phyloP scores from a whole-genome alignment of 2,329 filamentous ascomycete species.

The Chaetomiaceae sp. region DNA sequence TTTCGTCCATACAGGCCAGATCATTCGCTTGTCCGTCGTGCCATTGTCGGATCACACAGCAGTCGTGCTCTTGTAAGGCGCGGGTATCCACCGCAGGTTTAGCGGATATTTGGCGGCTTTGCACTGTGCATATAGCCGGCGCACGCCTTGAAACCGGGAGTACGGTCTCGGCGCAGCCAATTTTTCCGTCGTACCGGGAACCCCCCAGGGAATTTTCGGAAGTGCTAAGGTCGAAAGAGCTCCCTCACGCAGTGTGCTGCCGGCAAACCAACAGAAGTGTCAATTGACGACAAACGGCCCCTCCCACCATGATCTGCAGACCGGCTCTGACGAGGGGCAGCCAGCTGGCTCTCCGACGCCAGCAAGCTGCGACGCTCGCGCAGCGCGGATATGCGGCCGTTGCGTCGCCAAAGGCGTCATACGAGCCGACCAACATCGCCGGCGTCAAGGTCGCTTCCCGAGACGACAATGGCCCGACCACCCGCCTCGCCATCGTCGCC shows the following conservation, averaged over 20 bases:
- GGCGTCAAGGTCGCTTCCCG: conserved; percentile 91
- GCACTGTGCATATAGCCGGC: background rate
- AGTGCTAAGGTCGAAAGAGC: conserved; percentile 25
- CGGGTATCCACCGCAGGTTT: no score
- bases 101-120: background rate
- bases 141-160: conserved; percentile 1
- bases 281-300: conserved; percentile 50
- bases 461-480: conserved; percentile 82
- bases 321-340: conserved; percentile 55
- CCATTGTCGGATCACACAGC: no score
- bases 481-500: conserved; percentile 84
- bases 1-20: no score
- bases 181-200: conserved; percentile 27
- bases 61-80: no score
- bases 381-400: conserved; percentile 56
- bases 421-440: conserved; percentile 78
- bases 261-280: conserved; percentile 39
- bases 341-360: conserved; percentile 54
- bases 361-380: conserved; percentile 50
- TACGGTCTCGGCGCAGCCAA: conserved; percentile 25
- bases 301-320: conserved; percentile 60
- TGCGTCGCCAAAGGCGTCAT: conserved; percentile 68
- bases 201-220: conserved; percentile 30
- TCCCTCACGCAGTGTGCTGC: conserved; percentile 27
- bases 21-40: no score